Conservation (phyloP, 148 eudicot genomes). For the Tetragonia tetragonoides region DNA sequence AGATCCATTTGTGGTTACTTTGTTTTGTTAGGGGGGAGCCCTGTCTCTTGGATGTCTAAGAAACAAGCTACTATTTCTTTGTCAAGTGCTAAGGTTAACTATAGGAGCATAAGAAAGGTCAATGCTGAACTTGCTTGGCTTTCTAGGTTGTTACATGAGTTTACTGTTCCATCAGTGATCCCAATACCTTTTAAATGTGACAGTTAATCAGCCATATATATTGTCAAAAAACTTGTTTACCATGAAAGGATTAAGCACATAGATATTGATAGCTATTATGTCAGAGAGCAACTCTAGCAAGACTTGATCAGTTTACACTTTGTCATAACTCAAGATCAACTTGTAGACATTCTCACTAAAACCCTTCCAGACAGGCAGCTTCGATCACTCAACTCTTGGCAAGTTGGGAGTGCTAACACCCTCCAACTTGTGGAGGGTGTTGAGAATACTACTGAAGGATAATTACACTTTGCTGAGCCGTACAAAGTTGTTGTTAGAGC, state of each 20-base stretch:
- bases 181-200: background rate
- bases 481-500: no score
- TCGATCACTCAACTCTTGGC: background rate
- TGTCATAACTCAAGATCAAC: background rate
- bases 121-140: background rate
- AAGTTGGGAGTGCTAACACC: background rate
- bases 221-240: background rate
- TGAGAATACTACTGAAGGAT: no score
- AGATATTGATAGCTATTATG: background rate
- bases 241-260: background rate
- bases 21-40: background rate
- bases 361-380: background rate
- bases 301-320: background rate
- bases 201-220: background rate
- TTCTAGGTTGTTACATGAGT: background rate
- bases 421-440: background rate
- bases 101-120: background rate
- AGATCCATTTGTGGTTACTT: background rate
- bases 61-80: background rate
- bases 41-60: background rate
- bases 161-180: background rate
- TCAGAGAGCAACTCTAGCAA: background rate
- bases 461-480: no score
- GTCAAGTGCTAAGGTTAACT: background rate
- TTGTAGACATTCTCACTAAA: background rate